Percentiles rank a stretch among this genome's conserved stretches.
Evolutionary conservation across 1,284 basidiomycete genomes (phyloP).

Genomic region (Gomphus bonarii): DNA sequence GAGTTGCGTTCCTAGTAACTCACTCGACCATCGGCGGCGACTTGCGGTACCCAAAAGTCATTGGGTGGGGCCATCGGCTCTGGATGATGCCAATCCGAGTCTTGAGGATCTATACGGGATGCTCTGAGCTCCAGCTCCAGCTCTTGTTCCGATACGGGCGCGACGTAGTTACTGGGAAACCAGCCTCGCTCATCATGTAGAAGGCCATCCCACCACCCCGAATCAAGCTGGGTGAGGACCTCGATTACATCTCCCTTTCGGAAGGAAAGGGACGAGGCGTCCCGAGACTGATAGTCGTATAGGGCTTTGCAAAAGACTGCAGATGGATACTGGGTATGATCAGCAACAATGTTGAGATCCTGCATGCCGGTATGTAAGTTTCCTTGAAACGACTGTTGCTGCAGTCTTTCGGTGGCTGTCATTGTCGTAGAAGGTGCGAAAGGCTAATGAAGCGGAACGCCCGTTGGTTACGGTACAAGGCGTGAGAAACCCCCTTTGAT

Average conservation of each 20-base stretch:
- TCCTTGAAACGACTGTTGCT: not conserved
- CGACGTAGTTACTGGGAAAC: conserved; percentile 97
- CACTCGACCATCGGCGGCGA: conserved; percentile 65
- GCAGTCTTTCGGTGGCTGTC: not conserved
- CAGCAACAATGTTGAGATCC: conserved; percentile 6
- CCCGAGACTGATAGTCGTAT: conserved; percentile 87
- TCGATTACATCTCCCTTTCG: conserved; percentile 85
- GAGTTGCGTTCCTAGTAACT: conserved; percentile 4
- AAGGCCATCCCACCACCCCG: conserved; percentile 98
- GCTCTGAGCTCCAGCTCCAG: conserved; percentile 53
- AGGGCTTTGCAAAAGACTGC: conserved; percentile 85
- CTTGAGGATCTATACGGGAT: conserved; percentile 33
- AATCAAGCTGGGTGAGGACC: conserved; percentile 83
- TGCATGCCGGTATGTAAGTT: not conserved
- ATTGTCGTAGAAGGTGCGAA: conserved; percentile 4
- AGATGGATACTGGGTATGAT: conserved; percentile 49
- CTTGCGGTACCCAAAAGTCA: conserved; percentile 75
- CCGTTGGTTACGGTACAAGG: not conserved
- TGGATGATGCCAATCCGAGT: conserved; percentile 16
- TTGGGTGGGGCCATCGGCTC: conserved; percentile 26
- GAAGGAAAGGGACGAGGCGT: conserved; percentile 85
- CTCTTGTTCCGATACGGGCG: conserved; percentile 70
- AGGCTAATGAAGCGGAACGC: not conserved
- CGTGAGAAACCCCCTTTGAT: not conserved
- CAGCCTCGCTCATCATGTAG: conserved; percentile 84